Base-by-base conservation (phyloP, 2,329 filamentous ascomycete species). In the Periconia digitata region DNA sequence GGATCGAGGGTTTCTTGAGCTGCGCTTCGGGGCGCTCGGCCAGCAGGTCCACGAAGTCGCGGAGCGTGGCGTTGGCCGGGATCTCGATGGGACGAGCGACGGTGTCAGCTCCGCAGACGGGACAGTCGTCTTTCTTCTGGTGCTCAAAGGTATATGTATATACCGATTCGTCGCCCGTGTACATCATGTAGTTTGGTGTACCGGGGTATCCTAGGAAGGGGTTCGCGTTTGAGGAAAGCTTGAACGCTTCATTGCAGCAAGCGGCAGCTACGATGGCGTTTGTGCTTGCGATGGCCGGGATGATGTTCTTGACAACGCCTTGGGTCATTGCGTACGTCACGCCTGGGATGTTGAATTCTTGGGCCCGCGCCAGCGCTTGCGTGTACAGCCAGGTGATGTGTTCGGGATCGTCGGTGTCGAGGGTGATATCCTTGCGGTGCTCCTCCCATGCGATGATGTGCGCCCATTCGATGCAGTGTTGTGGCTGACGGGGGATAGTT, bases 231-330 rank as follows among this genome's bases (percentile, higher is more conserved):
- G 90, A 95, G 36, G 87, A 89, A 54, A 99, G 89, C 75, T 99
- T 99, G 75, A 97, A 85, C 1, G 92, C 92, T 73, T 99, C 94
- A 58, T 96, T 97, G 73, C 94, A 97, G 73, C 92, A 97, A 44
- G 89, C 87, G 1, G 92, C 94, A 1, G 94, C 94, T 55, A 99
- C 89, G 61, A 99, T 94, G 48, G 94, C 92, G 69, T 99, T 99
- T 6, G 94, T 99, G 1, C 91, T 96, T 16, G 94, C 94, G 64
- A 99, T 99, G 22, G 94, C 95, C 0, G 94, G 94, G 53, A 99
- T 99, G 72, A 99, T 99, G 73, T 99, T 99, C 74, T 99, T 99
- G 63, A 99, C 90, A 2, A 97, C 95, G 47, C 94, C 95, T 70
- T 99, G 94, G 0, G 95, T 96, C 71, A 96, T 85, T 6, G 89